Conservation (phyloP, 345 rosid genomes). For the Angophora floribunda region DNA sequence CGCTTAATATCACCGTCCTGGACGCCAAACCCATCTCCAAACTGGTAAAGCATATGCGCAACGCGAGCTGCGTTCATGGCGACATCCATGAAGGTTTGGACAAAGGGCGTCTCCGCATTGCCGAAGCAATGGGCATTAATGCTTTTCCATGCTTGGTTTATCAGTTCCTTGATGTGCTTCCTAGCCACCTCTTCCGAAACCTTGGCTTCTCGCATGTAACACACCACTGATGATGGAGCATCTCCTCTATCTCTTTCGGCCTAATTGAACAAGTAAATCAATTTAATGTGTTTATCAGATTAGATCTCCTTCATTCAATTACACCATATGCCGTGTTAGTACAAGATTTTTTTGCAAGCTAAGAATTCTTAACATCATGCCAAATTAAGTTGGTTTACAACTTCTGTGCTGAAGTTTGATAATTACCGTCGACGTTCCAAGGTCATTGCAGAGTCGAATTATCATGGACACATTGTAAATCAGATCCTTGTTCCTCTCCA, state of each 20-base stretch:
- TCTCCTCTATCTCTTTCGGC: slow-evolving; percentile 49
- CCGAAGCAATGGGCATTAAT: slow-evolving; percentile 14
- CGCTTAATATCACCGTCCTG: slow-evolving; percentile 21
- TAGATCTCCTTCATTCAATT: background rate
- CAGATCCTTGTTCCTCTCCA: slow-evolving; percentile 10
- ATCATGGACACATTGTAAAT: slow-evolving; percentile 17
- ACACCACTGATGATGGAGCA: slow-evolving; percentile 30
- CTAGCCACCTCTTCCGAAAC: slow-evolving; percentile 21
- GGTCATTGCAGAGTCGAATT: slow-evolving; percentile 41
- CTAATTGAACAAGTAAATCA: background rate
- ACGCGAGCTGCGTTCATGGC: slow-evolving; percentile 23
- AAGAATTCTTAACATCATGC: background rate
- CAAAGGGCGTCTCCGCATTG: background rate
- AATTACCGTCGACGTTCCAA: slow-evolving; percentile 29
- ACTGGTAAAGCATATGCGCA: slow-evolving; percentile 28
- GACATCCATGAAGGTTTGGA: slow-evolving; percentile 8
- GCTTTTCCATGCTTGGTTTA: slow-evolving; percentile 25
- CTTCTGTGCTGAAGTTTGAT: background rate
- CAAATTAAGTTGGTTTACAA: background rate
- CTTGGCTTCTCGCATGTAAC: slow-evolving; percentile 24
- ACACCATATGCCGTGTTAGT: background rate
- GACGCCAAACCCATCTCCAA: slow-evolving; percentile 40
- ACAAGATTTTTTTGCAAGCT: background rate
- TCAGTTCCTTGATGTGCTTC: slow-evolving; percentile 11
- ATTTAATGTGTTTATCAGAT: background rate